A percentile compares a stretch with the other conserved stretches of the same genome.
phyloP scores from a whole-genome alignment of 192 early-diverging fungal species.

The Jimgerdemannia flammicorona region DNA sequence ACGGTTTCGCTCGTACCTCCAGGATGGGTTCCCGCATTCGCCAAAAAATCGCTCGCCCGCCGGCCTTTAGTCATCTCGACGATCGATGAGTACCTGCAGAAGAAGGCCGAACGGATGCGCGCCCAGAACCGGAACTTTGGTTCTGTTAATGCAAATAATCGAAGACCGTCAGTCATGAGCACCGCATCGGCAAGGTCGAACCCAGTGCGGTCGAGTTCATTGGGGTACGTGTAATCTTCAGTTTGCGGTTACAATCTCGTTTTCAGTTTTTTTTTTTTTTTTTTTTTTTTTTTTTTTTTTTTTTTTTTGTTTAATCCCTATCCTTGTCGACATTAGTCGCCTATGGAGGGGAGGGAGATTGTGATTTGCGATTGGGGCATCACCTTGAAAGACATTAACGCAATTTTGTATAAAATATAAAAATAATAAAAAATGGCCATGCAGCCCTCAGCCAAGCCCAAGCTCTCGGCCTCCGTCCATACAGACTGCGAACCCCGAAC shows the following conservation, averaged over 20 bases:
- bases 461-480: background rate
- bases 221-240: too few species aligned
- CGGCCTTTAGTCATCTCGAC: conserved; percentile 46
- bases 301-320: background rate
- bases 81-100: conserved; percentile 49
- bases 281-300: too few species aligned
- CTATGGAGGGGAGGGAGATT: too few species aligned
- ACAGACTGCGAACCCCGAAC: background rate
- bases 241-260: too few species aligned
- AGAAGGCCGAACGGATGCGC: too few species aligned
- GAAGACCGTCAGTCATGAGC: conserved; percentile 28
- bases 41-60: conserved; percentile 43
- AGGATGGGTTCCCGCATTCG: conserved; percentile 56
- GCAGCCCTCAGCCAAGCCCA: background rate
- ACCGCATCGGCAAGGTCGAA: background rate
- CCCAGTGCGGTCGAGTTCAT: background rate
- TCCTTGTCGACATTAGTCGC: background rate
- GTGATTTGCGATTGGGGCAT: too few species aligned
- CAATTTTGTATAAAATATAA: too few species aligned
- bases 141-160: conserved; percentile 22
- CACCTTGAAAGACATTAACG: too few species aligned
- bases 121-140: conserved; percentile 28
- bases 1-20: too few species aligned
- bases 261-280: too few species aligned
- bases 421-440: background rate